A percentile compares a stretch with the other conserved stretches of the same genome.
Conservation (phyloP, 352 stramenopile species). For the Plasmopara viticola region DNA sequence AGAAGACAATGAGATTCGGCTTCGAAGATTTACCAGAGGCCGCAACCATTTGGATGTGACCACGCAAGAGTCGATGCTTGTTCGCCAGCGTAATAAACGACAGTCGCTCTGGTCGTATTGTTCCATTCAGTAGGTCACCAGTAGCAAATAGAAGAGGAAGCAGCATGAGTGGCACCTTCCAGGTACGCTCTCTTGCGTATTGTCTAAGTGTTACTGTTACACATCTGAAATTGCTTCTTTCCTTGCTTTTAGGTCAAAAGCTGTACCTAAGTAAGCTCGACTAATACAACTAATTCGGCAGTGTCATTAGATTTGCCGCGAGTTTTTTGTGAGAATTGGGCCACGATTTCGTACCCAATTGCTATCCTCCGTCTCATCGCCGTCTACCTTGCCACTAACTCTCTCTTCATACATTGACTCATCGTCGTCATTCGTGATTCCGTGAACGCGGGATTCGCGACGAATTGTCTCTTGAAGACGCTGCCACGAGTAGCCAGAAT, state of each 20-base stretch:
- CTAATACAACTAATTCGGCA: background rate
- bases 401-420: conserved; percentile 28
- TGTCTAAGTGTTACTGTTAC: background rate
- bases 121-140: conserved; percentile 39
- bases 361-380: conserved; percentile 7
- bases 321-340: conserved; percentile 13
- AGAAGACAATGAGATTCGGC: conserved; percentile 72
- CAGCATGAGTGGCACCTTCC: conserved; percentile 3
- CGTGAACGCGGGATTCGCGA: conserved; percentile 57
- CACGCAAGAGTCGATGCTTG: conserved; percentile 38
- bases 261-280: background rate
- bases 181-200: conserved; percentile 8
- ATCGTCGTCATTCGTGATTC: conserved; percentile 41
- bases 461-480: conserved; percentile 67
- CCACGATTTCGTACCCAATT: conserved; percentile 23
- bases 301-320: background rate
- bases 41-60: conserved; percentile 69
- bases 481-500: conserved; percentile 68
- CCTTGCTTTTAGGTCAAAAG: background rate
- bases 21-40: conserved; percentile 74
- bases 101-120: conserved; percentile 38
- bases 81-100: conserved; percentile 24
- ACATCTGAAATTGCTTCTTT: background rate
- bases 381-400: conserved; percentile 8
- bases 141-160: conserved; percentile 21